phyloP scores from a whole-genome alignment of 2,329 filamentous ascomycete species.

The Fusarium sp. region DNA sequence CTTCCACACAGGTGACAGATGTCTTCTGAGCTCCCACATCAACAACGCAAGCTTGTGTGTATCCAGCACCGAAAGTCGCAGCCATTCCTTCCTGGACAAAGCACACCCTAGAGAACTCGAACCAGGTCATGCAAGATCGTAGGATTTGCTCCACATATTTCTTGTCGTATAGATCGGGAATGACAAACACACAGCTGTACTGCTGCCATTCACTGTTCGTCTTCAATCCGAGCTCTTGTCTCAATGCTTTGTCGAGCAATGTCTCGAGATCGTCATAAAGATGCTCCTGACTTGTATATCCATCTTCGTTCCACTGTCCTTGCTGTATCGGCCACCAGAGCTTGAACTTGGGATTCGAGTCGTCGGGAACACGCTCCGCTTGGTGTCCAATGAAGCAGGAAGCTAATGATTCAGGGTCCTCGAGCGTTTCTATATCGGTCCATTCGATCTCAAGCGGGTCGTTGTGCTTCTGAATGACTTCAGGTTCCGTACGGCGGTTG shows the following conservation, averaged over 20 bases:
- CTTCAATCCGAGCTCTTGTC: slow-evolving; percentile 83
- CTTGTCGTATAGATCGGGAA: slow-evolving; percentile 97
- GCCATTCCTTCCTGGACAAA: slow-evolving; percentile 98
- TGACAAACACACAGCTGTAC: slow-evolving; percentile 97
- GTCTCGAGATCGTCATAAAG: slow-evolving; percentile 89
- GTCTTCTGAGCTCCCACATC: slow-evolving; percentile 98
- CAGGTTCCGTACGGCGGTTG: slow-evolving; percentile 86
- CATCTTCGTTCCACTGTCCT: slow-evolving; percentile 90
- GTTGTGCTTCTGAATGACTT: slow-evolving; percentile 93
- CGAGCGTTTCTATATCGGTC: slow-evolving; percentile 81
- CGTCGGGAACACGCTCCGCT: slow-evolving; percentile 88
- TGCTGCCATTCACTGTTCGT: slow-evolving; percentile 86
- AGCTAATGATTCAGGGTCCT: slow-evolving; percentile 72
- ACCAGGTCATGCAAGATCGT: slow-evolving; percentile 87
- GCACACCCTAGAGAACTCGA: slow-evolving; percentile 88
- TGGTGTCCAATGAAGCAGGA: slow-evolving; percentile 83
- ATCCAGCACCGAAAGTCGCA: slow-evolving; percentile 94
- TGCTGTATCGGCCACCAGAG: slow-evolving; percentile 91
- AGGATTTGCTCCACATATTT: slow-evolving; percentile 88
- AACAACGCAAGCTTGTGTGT: slow-evolving; percentile 93
- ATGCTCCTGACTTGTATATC: slow-evolving; percentile 84
- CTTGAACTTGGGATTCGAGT: slow-evolving; percentile 89
- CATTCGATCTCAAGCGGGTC: slow-evolving; percentile 94
- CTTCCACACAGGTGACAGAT: slow-evolving; percentile 95
- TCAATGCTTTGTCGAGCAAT: slow-evolving; percentile 87